phyloP scores from a whole-genome alignment of 306 rosid genomes.

The Vicia villosa region DNA sequence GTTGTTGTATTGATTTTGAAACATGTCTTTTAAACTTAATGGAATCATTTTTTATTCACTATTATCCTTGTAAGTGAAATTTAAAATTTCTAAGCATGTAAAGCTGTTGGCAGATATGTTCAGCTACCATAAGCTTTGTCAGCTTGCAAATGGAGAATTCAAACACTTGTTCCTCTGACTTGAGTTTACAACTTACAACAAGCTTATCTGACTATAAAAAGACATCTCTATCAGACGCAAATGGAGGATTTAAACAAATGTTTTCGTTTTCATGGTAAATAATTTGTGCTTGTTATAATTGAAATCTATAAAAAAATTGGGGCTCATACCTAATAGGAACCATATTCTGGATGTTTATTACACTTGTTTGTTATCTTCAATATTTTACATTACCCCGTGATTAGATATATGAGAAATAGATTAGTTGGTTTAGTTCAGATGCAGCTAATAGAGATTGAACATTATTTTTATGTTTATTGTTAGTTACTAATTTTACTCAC shows the following conservation, averaged over 20 bases:
- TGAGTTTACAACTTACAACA: constrained; percentile 2
- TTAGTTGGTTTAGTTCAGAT: no score
- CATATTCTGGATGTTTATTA: neutral
- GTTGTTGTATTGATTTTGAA: constrained; percentile 11
- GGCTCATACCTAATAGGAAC: neutral
- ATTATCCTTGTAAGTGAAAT: neutral
- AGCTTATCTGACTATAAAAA: constrained; percentile 26
- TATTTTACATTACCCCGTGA: no score
- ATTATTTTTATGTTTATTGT: no score
- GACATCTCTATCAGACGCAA: constrained; percentile 10
- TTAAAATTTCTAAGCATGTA: neutral
- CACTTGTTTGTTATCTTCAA: no score
- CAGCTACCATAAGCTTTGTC: constrained; percentile 80
- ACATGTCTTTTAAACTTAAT: constrained; percentile 1
- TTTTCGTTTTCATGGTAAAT: constrained; percentile 25
- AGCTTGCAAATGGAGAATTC: constrained; percentile 84
- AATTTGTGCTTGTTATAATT: constrained; percentile 13
- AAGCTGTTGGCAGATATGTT: constrained; percentile 57
- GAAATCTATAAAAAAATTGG: neutral
- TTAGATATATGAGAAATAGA: no score
- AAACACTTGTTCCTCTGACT: constrained; percentile 72
- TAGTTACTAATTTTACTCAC: no score
- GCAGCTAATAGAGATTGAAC: no score
- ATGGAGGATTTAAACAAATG: constrained; percentile 14
- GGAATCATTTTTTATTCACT: no score